A percentile compares a stretch with the other conserved stretches of the same genome.
phyloP scores from a whole-genome alignment of 345 rosid genomes.

The Stellera chamaejasme region DNA sequence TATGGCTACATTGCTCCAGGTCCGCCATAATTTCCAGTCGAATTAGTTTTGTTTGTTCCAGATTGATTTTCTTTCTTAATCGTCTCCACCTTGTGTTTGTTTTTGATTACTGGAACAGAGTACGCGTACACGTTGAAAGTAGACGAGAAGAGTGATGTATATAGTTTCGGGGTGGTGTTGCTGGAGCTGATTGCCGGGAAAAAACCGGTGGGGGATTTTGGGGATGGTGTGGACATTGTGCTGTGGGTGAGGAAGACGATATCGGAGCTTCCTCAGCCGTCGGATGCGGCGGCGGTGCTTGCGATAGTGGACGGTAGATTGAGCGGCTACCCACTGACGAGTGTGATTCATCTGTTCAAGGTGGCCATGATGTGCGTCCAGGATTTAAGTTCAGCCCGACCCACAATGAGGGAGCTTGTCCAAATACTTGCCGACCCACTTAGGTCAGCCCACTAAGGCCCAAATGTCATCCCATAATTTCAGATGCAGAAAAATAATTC shows the following conservation, averaged over 20 bases:
- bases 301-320: conserved; percentile 66
- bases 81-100: background rate
- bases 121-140: conserved; percentile 86
- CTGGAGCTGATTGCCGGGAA: conserved; percentile 78
- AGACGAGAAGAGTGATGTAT: conserved; percentile 90
- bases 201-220: conserved; percentile 87
- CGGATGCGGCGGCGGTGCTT: conserved; percentile 47
- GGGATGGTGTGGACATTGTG: conserved; percentile 95
- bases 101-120: conserved; percentile 29
- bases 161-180: conserved; percentile 83
- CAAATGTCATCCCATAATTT: too few relatives aligned
- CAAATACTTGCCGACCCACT: conserved; percentile 66
- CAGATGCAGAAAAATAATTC: too few relatives aligned
- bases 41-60: background rate
- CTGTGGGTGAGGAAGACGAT: conserved; percentile 75
- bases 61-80: background rate
- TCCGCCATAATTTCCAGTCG: conserved; percentile 6
- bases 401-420: conserved; percentile 92
- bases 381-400: conserved; percentile 58
- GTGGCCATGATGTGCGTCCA: conserved; percentile 74
- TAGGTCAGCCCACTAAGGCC: conserved; percentile 19
- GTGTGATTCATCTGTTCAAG: conserved; percentile 65
- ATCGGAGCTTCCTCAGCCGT: conserved; percentile 61
- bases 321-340: conserved; percentile 41
- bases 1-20: conserved; percentile 98